A percentile compares a stretch with the other conserved stretches of the same genome.
Evolutionary conservation across 2,329 filamentous ascomycete species (phyloP).

Genomic region (Cryphonectria radicalis): DNA sequence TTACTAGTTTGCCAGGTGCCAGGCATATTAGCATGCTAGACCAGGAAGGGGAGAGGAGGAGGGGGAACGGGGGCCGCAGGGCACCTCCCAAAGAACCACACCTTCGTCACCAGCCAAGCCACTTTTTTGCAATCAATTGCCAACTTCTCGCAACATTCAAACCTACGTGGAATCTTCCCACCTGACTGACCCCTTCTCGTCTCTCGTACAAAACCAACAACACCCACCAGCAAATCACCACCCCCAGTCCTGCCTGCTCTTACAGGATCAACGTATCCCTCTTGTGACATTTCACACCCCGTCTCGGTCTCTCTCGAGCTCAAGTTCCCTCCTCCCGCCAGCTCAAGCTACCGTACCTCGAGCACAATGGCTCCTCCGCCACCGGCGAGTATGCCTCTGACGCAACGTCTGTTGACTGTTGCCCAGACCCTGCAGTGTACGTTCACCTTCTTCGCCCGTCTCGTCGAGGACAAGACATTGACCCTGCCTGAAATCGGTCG

Average conservation of each 20-base stretch:
- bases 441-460: conserved; percentile 43
- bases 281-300: too few species aligned
- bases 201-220: conserved; percentile 2
- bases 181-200: conserved; percentile 4
- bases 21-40: neutral
- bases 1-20: neutral
- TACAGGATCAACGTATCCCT: conserved; percentile 1
- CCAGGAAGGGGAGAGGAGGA: neutral
- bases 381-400: conserved; percentile 68
- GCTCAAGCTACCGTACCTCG: neutral
- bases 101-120: conserved; percentile 30
- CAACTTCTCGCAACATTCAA: conserved; percentile 20
- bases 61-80: too few species aligned
- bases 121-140: conserved; percentile 23
- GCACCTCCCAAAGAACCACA: neutral
- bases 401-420: conserved; percentile 75
- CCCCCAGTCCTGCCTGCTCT: neutral
- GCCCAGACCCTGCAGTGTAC: conserved; percentile 92
- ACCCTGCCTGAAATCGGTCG: conserved; percentile 33
- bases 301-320: neutral
- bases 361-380: conserved; percentile 73
- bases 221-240: neutral
- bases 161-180: neutral
- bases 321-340: neutral
- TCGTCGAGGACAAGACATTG: conserved; percentile 28